Base-by-base conservation (phyloP, 1,139 yeast species). In the Wickerhamomyces sp. region DNA sequence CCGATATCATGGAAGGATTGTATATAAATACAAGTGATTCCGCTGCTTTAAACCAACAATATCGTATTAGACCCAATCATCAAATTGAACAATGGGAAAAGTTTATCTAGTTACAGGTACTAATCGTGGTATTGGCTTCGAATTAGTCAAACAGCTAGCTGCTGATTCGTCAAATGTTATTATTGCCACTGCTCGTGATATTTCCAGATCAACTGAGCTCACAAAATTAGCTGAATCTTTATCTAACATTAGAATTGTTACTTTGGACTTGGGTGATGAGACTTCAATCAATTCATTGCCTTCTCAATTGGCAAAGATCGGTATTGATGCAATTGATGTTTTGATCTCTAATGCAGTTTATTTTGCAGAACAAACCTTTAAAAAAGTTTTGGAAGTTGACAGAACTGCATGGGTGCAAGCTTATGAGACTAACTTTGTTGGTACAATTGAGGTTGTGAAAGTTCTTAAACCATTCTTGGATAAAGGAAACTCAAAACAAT, bases 381-480 rank as follows among this genome's bases (percentile, higher is more conserved):
- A 7, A 7, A 21, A 7, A 7, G 10, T 10, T 7, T 21, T 21
- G 10, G 21, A 24, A 27, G 29, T 24, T 32, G 7, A 24, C 16
- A 25, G 16, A 25, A 27, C 26, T 3, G 15, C 6, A 4, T 28
- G 25, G 25, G 14, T 8, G 8, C 18, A 14, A 18, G 15, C n/a
- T 13, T 35, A 29, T 28, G 32, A 33, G 3, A 48, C 51, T 22
- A 56, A 56, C 39, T 32, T 54, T 12, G 20, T 54, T 14, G 61
- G 60, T n/a, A 50, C 60, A 13, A 43, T 57, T 29, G 20, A 45
- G 17, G 41, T 51, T 15, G 43, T 41, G 35, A 46, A 53, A 41
- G 44, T 46, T 8, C 35, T 56, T 24, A 43, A 48, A 20, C 52
- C 54, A 7, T 42, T 47, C 18, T 32, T 58, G 28, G 24, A 40